Evolutionary conservation across 208 protist genomes (phyloP), one percentile per base, ranked within the genome.

Genomic region (Porcisia deanei): DNA sequence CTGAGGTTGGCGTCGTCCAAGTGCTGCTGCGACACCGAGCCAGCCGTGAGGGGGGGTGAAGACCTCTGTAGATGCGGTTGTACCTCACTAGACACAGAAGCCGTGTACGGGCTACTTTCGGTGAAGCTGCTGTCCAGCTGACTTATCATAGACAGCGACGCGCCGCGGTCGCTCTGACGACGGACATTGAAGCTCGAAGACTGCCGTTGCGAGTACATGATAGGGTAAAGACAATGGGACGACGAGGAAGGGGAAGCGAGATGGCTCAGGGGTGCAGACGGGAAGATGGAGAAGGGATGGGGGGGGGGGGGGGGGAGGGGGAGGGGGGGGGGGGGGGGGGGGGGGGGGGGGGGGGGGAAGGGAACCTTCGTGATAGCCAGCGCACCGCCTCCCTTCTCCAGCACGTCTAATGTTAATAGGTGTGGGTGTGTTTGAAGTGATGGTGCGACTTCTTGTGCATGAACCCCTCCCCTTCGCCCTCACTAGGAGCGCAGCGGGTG

Each of bases 1-100:
- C 85, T 80, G 2, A 84, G 64, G 67, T 83, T 67, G 39, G 73
- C 73, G 64, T 80, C 72, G 52, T 82, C 79, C 37, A 82, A 73
- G 72, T 81, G 75, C 53, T 81, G 74, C 16, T 63, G 73, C 14
- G 69, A 49, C 55, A 68, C 30, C 37, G 76, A 75, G 3, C 64
- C 77, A 4, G 71, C 70, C 4, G 61, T 53, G 30, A 69, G 12
- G 73, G 55, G 43, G 30, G 55, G 43, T 10, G 6, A n/a, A 54
- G 34, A 34, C 37, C 37, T 20, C 63, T 71, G 47, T 7, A 41
- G 52, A 18, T 30, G 47, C 20, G 7, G 12, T 4, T 22, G n/a
- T 58, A 7, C 57, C 66, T 82, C 77, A 55, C 77, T 73, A 57
- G 67, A 60, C 39, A 58, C 72, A 4, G 77, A 77, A 0, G 64